A percentile compares a stretch with the other conserved stretches of the same genome.
These are phyloP conservation scores for Russula abietina DNA, from an alignment of 768 basidiomycete genomes.

Conservation along the genomic window DNA sequence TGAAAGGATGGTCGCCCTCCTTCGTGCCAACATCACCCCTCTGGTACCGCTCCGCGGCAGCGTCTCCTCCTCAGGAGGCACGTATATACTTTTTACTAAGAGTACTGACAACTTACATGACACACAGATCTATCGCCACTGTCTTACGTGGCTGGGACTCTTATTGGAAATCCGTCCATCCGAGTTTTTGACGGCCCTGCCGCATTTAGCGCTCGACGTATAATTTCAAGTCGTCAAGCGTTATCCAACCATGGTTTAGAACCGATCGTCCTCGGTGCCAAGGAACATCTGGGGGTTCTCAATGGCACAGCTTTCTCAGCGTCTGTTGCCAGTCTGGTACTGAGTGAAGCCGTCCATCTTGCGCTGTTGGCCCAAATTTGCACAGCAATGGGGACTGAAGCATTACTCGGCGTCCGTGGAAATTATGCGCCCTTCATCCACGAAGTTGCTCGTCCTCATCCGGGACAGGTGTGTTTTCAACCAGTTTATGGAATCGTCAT, in stretches of 20 bases:
- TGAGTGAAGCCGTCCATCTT: slow-evolving; percentile 65
- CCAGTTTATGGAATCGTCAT: background rate
- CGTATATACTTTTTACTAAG: slow-evolving; percentile 23
- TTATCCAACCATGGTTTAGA: slow-evolving; percentile 53
- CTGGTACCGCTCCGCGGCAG: slow-evolving; percentile 79
- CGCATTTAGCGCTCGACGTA: slow-evolving; percentile 43
- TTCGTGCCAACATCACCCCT: slow-evolving; percentile 67
- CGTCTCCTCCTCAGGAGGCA: slow-evolving; percentile 79
- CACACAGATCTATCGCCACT: slow-evolving; percentile 22
- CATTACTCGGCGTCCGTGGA: slow-evolving; percentile 63
- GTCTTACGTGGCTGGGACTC: slow-evolving; percentile 49
- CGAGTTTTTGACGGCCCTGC: slow-evolving; percentile 56
- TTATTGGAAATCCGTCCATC: slow-evolving; percentile 76
- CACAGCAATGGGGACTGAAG: slow-evolving; percentile 82
- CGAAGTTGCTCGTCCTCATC: slow-evolving; percentile 69
- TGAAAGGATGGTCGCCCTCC: slow-evolving; percentile 67
- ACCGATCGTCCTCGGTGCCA: slow-evolving; percentile 62
- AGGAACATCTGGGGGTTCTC: slow-evolving; percentile 74
- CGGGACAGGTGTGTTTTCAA: slow-evolving; percentile 54
- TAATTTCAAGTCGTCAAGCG: slow-evolving; percentile 52
- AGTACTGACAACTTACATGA: slow-evolving; percentile 4
- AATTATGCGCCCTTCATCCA: slow-evolving; percentile 79
- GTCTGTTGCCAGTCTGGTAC: slow-evolving; percentile 66
- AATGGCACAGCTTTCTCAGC: slow-evolving; percentile 87
- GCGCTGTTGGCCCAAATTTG: slow-evolving; percentile 62